Evolutionary conservation across 2,329 filamentous ascomycete genomes (phyloP), one percentile per base, ranked within the genome.

Genomic region (Fusarium pseudocircinatum): DNA sequence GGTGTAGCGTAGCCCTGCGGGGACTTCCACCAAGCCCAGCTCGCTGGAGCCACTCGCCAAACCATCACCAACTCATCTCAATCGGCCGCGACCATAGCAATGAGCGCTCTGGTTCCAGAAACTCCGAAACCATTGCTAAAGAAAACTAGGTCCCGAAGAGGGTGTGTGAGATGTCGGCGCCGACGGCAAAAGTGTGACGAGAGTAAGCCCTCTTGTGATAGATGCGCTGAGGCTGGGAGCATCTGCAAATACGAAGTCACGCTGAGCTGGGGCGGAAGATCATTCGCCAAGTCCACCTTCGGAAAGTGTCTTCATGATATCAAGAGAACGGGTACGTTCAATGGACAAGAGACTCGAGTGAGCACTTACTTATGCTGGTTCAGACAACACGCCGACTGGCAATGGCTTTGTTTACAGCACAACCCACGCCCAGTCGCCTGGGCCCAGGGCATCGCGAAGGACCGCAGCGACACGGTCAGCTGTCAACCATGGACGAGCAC

Each of bases 111-210:
- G 6, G 32, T 3, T 15, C 20, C 24, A 22, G 7, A 24, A 7
- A n/a, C 18, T 26, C 7, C 10, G 5, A 57, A 36, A 7, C 2
- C 14, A 5, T 8, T 34, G 15, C 15, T 32, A 12, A 74, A 46
- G 26, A 40, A 30, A 10, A 65, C 60, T 5, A 61, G 74, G 6
- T 76, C 74, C 4, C 74, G 75, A 9, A 53, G 53, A 1, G 70
- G 74, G 2, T 77, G 72, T 26, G 65, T 63, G 30, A 43, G 72
- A 46, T 76, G 74, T 43, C 66, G 65, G 6, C 37, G 46, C 2
- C 64, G 74, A 7, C 69, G 70, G 4, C 72, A 77, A 30, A 76
- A 62, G 40, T 77, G 74, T 47, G 67, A 74, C 9, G 69, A 75
- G 46, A 36, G 63, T 13, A 67, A 70, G 44, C 74, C 74, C 7